Evolutionary conservation across 805 yeast species (phyloP), one percentile per base, ranked within the genome.

Genomic region (Myxozyma neotropica): DNA sequence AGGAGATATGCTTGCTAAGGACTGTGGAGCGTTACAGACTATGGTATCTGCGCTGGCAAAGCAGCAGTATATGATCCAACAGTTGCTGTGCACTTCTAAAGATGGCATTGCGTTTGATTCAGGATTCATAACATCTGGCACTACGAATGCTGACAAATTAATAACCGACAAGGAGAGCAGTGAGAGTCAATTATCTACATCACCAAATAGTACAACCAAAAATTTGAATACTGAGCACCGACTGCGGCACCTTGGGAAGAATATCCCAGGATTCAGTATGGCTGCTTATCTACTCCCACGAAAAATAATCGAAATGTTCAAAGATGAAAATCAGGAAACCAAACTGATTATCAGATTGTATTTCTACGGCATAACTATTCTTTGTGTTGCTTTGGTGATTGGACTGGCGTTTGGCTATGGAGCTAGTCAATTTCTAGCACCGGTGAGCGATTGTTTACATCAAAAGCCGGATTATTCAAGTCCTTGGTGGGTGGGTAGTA

Each of bases 401-500:
- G 59, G 59, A 8, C 4, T 19, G 38, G 48, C 38, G 33, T 17
- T 49, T 7, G 59, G 59, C 13, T 55, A 40, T 17, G 49, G 39
- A 39, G 44, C n/a, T 19, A 42, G 52, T 21, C 10, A 31, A 45
- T 2, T 42, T 3, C 13, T 35, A 27, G 27, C 39, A 3, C 21
- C 45, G 12, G 35, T 23, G 4, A 29, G 44, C 3, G 44, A 38
- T 31, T 47, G 58, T 26, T 29, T 27, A 12, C 21, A 42, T 42
- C 43, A 33, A n/a, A 17, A 36, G 4, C 23, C 21, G 21, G 42
- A 33, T 3, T 29, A 33, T 19, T 3, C 5, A 17, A 26, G 38
- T 5, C 65, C 65, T 29, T 61, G 65, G 65, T 61, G 65, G 65
- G 58, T 55, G n/a, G 63, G 54, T n/a, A 47, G 50, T 27, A 45